Percentiles rank a stretch among this genome's conserved stretches.
phyloP scores from a whole-genome alignment of 129 eudicot species.

The Saposhnikovia divaricata region DNA sequence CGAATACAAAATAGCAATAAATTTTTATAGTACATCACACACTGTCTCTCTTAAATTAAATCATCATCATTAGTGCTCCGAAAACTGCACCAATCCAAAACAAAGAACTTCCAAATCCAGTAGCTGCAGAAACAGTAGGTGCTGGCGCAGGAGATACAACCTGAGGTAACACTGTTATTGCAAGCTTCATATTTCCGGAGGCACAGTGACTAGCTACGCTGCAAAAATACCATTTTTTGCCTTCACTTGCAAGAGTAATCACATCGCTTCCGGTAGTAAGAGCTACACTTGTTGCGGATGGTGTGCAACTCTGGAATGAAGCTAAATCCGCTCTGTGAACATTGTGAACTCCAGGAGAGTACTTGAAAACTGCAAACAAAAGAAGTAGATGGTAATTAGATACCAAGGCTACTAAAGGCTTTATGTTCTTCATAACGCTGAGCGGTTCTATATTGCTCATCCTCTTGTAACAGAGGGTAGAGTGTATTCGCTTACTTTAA shows the following conservation, averaged over 20 bases:
- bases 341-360: conserved; percentile 17
- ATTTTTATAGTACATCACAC: background rate
- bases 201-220: conserved; percentile 17
- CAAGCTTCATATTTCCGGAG: conserved; percentile 22
- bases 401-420: background rate
- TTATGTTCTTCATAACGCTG: background rate
- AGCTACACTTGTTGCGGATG: background rate
- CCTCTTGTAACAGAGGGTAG: too few species aligned
- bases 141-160: background rate
- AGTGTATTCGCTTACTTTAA: too few species aligned
- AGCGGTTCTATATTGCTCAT: too few species aligned
- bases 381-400: background rate
- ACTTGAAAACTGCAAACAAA: conserved; percentile 21
- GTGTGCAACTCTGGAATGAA: conserved; percentile 16
- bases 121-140: conserved; percentile 1
- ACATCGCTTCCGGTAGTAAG: conserved; percentile 20
- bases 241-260: conserved; percentile 18
- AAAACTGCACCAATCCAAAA: conserved; percentile 10
- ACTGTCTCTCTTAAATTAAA: background rate
- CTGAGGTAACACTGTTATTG: conserved; percentile 13
- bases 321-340: conserved; percentile 18
- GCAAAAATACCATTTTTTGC: conserved; percentile 35
- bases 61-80: background rate
- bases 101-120: conserved; percentile 3
- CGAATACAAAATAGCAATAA: background rate